Conservation (phyloP, 306 rosid genomes). For the Cucurbita ficifolia region DNA sequence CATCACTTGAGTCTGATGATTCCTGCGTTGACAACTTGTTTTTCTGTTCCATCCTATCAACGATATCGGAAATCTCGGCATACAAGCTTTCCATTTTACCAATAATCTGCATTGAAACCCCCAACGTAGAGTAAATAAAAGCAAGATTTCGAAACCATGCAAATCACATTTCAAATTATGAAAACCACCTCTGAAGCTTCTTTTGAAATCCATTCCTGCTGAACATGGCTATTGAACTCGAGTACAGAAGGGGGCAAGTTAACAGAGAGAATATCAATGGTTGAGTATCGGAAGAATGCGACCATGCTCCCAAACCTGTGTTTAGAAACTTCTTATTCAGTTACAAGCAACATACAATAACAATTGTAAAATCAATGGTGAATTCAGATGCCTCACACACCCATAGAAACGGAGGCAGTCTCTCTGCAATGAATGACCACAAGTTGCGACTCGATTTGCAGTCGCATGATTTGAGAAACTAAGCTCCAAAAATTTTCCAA, state of each 20-base stretch:
- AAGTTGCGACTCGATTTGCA: conserved; percentile 89
- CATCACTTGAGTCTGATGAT: conserved; percentile 25
- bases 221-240: conserved; percentile 53
- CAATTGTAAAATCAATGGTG: neutral
- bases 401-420: conserved; percentile 97
- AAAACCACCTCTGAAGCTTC: conserved; percentile 68
- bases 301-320: conserved; percentile 92
- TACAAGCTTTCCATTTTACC: conserved; percentile 58
- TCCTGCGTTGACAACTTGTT: conserved; percentile 26
- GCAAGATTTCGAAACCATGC: conserved; percentile 2
- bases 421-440: conserved; percentile 97
- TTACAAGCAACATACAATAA: conserved; percentile 2
- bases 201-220: conserved; percentile 58
- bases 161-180: conserved; percentile 1
- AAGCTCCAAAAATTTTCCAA: conserved; percentile 97
- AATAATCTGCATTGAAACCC: conserved; percentile 32
- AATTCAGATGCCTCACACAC: conserved; percentile 23
- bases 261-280: conserved; percentile 79
- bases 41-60: conserved; percentile 51
- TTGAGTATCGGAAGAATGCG: conserved; percentile 85
- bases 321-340: conserved; percentile 7
- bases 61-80: conserved; percentile 56
- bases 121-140: neutral
- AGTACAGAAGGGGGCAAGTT: conserved; percentile 71
- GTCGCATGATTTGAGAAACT: conserved; percentile 98